Evolutionary conservation across 192 early-diverging fungal species (phyloP), one percentile per base, ranked within the genome.

Genomic region (Cladochytrium replicatum): DNA sequence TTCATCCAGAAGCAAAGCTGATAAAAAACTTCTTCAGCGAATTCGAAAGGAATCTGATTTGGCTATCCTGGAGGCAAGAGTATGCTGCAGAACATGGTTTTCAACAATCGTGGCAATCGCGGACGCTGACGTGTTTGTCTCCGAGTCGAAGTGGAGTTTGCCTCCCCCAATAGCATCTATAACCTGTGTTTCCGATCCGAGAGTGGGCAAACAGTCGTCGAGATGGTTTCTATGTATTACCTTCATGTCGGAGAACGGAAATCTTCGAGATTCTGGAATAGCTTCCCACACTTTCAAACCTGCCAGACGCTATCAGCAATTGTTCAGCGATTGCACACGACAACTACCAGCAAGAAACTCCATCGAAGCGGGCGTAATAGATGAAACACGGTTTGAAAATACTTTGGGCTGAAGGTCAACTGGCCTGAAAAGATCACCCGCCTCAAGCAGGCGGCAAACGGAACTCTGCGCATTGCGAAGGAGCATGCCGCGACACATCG

Each of bases 41-140:
- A n/a, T n/a, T n/a, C n/a, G n/a, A n/a, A n/a, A n/a, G n/a, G n/a
- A n/a, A n/a, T n/a, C n/a, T n/a, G n/a, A n/a, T n/a, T n/a, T n/a
- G n/a, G n/a, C n/a, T n/a, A n/a, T n/a, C n/a, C n/a, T n/a, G n/a
- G n/a, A n/a, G 11, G 85, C 73, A 5, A 91, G 57, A 0, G 79
- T 87, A 17, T 71, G 55, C 44, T 89, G 87, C 21, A 95, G 61
- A 63, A 85, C 77, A 43, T 79, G 57, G 52, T 92, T 97, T 60
- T 97, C 91, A n/a, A 90, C 72, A 69, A 97, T 93, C 50, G 68
- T 86, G 4, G 89, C 92, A 30, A 90, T 74, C 39, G 77, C 51
- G 11, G 44, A 22, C 32, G 34, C 40, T 32, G 13, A 37, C 26
- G 40, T 47, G 4, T 32, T 38, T 8, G 60, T 58, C 21, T 45